Conservation (phyloP, 352 stramenopile species). For the Phytophthora citricola region DNA sequence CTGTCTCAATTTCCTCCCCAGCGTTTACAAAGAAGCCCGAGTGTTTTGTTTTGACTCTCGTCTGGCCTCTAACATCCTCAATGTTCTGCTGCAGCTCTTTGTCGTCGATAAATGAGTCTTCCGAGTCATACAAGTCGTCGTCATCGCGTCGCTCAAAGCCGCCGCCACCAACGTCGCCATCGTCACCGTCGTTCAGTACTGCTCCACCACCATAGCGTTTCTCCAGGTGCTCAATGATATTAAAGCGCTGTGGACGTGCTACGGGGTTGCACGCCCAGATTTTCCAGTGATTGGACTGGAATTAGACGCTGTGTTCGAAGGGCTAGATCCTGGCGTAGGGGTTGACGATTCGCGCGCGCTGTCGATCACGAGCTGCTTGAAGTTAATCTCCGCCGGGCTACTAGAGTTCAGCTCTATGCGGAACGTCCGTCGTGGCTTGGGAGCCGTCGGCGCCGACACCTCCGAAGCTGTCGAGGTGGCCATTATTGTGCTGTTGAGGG, state of each 20-base stretch:
- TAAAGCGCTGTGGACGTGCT: slow-evolving; percentile 60
- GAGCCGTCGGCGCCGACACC: slow-evolving; percentile 1
- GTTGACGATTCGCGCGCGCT: slow-evolving; percentile 8
- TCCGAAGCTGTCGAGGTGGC: not conserved
- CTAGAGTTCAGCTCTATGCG: slow-evolving; percentile 53
- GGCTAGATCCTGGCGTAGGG: not conserved
- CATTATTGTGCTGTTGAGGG: slow-evolving; percentile 9
- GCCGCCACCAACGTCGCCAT: slow-evolving; percentile 20
- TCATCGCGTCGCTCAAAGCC: slow-evolving; percentile 62
- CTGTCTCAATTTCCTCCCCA: slow-evolving; percentile 84
- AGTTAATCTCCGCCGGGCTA: slow-evolving; percentile 74
- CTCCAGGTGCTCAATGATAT: slow-evolving; percentile 89
- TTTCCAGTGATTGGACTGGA: not conserved
- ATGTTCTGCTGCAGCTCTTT: slow-evolving; percentile 85
- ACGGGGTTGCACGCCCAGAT: not conserved
- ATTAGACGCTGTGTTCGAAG: slow-evolving; percentile 2
- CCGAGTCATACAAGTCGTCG: slow-evolving; percentile 89
- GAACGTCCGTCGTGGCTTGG: slow-evolving; percentile 50
- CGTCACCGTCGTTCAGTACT: slow-evolving; percentile 54
- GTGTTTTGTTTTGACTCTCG: slow-evolving; percentile 83
- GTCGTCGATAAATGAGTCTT: slow-evolving; percentile 91
- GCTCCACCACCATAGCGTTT: slow-evolving; percentile 83
- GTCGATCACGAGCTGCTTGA: slow-evolving; percentile 62
- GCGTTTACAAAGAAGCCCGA: slow-evolving; percentile 90
- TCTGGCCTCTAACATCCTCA: slow-evolving; percentile 78